Evolutionary conservation across 2,329 filamentous ascomycete genomes (phyloP).

Genomic region (Exophiala mesophila): DNA sequence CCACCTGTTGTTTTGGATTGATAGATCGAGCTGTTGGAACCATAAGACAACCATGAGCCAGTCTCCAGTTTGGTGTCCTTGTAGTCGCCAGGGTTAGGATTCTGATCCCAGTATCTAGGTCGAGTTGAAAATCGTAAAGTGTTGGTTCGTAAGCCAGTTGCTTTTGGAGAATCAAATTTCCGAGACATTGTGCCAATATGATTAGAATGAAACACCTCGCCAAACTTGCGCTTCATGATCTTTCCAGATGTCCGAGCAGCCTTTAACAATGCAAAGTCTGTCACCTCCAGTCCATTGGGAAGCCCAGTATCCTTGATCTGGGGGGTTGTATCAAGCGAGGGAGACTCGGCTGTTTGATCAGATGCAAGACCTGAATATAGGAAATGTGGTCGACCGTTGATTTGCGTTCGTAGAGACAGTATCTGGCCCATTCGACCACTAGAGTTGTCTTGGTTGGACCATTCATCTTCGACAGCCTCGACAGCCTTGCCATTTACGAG

Average conservation of each 20-base stretch:
- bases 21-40: constrained; percentile 12
- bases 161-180: constrained; percentile 38
- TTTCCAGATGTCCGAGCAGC: constrained; percentile 28
- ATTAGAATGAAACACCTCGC: constrained; percentile 38
- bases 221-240: constrained; percentile 37
- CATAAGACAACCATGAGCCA: constrained; percentile 42
- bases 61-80: constrained; percentile 37
- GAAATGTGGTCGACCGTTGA: constrained; percentile 57
- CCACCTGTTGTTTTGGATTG: constrained; percentile 3
- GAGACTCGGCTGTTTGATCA: constrained; percentile 28
- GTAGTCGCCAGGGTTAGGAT: constrained; percentile 34
- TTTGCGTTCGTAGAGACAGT: constrained; percentile 22
- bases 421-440: constrained; percentile 13
- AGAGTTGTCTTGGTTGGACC: constrained; percentile 3
- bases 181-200: constrained; percentile 34
- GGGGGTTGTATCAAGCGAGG: constrained; percentile 34
- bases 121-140: constrained; percentile 11
- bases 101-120: background rate
- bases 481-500: background rate
- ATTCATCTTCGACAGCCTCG: constrained; percentile 9
- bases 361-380: constrained; percentile 81
- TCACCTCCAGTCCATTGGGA: constrained; percentile 68
- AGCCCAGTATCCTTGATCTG: constrained; percentile 35
- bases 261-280: constrained; percentile 39
- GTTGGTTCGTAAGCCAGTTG: constrained; percentile 30